Evolutionary conservation across 2,329 filamentous ascomycete species (phyloP), one percentile per base, ranked within the genome.

Genomic region (Sporothrix phasma): DNA sequence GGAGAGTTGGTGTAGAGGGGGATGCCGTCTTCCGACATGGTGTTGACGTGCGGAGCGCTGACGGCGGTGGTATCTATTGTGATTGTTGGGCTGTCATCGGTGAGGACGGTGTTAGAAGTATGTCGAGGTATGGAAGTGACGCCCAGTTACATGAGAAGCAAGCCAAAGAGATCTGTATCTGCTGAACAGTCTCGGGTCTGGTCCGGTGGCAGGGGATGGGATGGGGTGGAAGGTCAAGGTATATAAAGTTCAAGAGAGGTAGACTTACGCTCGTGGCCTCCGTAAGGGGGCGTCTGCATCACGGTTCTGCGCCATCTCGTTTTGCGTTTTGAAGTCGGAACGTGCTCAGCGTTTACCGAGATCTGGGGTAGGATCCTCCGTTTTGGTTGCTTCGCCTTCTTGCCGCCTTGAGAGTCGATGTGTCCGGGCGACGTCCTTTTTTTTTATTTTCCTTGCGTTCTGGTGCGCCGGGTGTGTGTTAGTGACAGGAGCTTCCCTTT

Each of bases 61-160:
- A 74, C 72, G 15, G 75, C 78, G 8, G 80, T 78, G 13, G 80
- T 82, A 67, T 83, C 80, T 62, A 83, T 82, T 61, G 79, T 83
- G 65, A 83, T 83, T 62, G 80, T 81, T 41, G 80, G 81, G 47
- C 80, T 83, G 66, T 58, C 24, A 53, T 43, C 22, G 29, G 53
- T 19, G 39, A 46, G 29, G 43, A 15, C 15, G 22, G 26, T 60
- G 58, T 61, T 61, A 46, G 53, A 43, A 29, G 19, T 4, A 7
- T 24, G 45, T 29, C n/a, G 11, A 22, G 31, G 59, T 34, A 19
- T 31, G 51, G 17, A n/a, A n/a, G 19, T 37, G 51, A 15, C 13
- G 49, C 22, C 2, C 4, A 15, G 31, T 56, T 19, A 24, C 15
- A 47, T 26, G 26, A 47, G 19, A 39, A 5, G 15, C 19, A 37